Conservation (phyloP, 805 yeast genomes). For the Zygosaccharomyces rouxii region DNA sequence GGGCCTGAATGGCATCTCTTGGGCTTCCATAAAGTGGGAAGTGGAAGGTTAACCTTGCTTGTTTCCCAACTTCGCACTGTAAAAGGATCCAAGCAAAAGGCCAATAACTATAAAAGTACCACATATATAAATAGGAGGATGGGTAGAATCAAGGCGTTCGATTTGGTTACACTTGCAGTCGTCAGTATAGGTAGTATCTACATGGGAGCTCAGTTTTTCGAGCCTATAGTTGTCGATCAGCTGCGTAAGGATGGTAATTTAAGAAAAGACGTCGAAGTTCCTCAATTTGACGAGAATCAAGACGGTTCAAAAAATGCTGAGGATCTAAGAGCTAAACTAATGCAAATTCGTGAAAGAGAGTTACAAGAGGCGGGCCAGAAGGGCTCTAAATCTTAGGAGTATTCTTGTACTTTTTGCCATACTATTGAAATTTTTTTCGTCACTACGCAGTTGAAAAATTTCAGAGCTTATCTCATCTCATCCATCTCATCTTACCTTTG, state of each 20-base stretch:
- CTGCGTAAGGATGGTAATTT: constrained; percentile 61
- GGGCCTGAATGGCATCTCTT: neutral
- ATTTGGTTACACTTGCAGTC: constrained; percentile 24
- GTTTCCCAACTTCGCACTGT: constrained; percentile 2
- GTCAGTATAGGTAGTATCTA: constrained; percentile 41
- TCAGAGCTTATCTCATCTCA: constrained; percentile 17
- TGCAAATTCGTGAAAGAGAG: constrained; percentile 13
- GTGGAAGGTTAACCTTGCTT: constrained; percentile 1
- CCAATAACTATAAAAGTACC: neutral
- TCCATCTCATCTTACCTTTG: constrained; percentile 11
- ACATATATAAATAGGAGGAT: constrained; percentile 11
- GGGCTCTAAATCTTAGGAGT: constrained; percentile 1
- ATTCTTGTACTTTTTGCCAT: neutral
- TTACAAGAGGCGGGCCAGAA: constrained; percentile 9
- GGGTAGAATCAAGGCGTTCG: constrained; percentile 33
- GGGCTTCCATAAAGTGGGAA: neutral
- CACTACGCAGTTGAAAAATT: constrained; percentile 10
- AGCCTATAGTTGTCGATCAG: constrained; percentile 66
- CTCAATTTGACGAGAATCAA: constrained; percentile 44
- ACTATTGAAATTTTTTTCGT: neutral
- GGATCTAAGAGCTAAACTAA: constrained; percentile 19
- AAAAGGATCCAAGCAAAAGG: neutral
- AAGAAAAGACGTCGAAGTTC: constrained; percentile 55
- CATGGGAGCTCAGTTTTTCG: constrained; percentile 58
- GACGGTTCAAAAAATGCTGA: constrained; percentile 36